Evolutionary conservation across 805 yeast genomes (phyloP).

Genomic region (Barnettozyma vustinii): DNA sequence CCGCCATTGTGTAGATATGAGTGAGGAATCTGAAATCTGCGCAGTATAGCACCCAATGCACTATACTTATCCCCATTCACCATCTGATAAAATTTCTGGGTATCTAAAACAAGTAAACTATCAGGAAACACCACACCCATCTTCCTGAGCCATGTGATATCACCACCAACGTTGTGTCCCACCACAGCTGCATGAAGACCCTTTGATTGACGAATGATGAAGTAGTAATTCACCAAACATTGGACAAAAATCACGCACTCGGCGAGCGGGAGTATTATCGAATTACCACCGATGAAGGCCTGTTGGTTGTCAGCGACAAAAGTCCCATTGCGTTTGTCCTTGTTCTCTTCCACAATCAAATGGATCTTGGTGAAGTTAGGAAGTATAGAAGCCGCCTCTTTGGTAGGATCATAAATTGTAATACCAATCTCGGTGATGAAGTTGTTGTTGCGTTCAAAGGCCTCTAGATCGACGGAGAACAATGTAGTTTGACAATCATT

Average conservation of each 20-base stretch:
- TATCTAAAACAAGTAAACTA: constrained; percentile 34
- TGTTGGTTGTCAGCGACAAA: constrained; percentile 47
- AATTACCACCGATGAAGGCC: constrained; percentile 42
- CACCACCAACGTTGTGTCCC: constrained; percentile 53
- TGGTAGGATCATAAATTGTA: constrained; percentile 18
- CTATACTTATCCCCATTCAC: constrained; percentile 34
- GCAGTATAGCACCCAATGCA: constrained; percentile 38
- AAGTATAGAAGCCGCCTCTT: constrained; percentile 4
- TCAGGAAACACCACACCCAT: constrained; percentile 40
- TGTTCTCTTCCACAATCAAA: constrained; percentile 39
- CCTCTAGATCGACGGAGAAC: constrained; percentile 1
- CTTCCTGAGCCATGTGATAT: constrained; percentile 42
- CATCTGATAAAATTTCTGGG: constrained; percentile 36
- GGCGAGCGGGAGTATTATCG: constrained; percentile 32
- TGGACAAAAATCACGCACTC: constrained; percentile 36
- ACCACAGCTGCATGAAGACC: constrained; percentile 32
- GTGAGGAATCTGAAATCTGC: constrained; percentile 44
- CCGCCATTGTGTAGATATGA: constrained; percentile 60
- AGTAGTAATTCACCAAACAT: constrained; percentile 35
- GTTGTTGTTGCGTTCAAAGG: constrained; percentile 1
- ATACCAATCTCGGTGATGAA: constrained; percentile 14
- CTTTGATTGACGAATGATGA: constrained; percentile 18
- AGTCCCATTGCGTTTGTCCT: constrained; percentile 36
- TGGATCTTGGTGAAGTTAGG: constrained; percentile 21
- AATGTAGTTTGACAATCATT: constrained; percentile 1